These are phyloP conservation scores for Aspergillus ibericus DNA, from an alignment of 2,329 filamentous ascomycete genomes.

Conservation along the genomic window DNA sequence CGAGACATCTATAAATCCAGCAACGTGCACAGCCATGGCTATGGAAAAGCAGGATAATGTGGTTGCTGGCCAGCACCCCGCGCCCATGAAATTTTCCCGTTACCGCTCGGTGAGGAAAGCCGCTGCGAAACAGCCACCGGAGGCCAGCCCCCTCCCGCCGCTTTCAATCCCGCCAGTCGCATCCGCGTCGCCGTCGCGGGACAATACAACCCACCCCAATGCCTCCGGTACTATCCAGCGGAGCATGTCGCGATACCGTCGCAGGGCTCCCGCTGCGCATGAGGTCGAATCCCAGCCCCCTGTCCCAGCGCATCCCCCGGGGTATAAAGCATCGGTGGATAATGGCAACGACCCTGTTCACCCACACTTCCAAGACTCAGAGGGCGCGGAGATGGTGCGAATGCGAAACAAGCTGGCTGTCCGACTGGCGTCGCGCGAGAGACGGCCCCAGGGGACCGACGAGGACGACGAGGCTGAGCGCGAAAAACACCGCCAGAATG, in stretches of 20 bases:
- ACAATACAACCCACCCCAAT: background rate
- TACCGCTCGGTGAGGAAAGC: constrained; percentile 59
- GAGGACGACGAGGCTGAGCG: constrained; percentile 18
- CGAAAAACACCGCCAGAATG: constrained; percentile 31
- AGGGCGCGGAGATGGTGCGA: constrained; percentile 1
- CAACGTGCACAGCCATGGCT: constrained; percentile 10
- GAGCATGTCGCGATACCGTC: constrained; percentile 39
- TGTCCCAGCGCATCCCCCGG: constrained; percentile 12
- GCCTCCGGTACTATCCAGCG: constrained; percentile 26
- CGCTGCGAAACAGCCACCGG: constrained; percentile 35
- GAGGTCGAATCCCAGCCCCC: constrained; percentile 10
- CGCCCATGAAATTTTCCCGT: constrained; percentile 53
- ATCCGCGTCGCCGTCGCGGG: constrained; percentile 12
- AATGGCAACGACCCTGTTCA: background rate
- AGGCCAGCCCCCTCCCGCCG: constrained; percentile 13
- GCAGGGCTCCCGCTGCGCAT: constrained; percentile 21
- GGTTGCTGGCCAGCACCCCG: constrained; percentile 13
- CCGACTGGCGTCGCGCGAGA: constrained; percentile 7
- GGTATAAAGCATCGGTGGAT: constrained; percentile 5
- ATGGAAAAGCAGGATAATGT: constrained; percentile 24
- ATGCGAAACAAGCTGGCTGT: background rate
- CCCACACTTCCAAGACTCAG: background rate
- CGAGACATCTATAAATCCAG: background rate
- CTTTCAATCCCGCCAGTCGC: constrained; percentile 21
- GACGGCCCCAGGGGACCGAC: constrained; percentile 4